Conservation (phyloP, 805 yeast genomes). For the Starmerella vaccinii region DNA sequence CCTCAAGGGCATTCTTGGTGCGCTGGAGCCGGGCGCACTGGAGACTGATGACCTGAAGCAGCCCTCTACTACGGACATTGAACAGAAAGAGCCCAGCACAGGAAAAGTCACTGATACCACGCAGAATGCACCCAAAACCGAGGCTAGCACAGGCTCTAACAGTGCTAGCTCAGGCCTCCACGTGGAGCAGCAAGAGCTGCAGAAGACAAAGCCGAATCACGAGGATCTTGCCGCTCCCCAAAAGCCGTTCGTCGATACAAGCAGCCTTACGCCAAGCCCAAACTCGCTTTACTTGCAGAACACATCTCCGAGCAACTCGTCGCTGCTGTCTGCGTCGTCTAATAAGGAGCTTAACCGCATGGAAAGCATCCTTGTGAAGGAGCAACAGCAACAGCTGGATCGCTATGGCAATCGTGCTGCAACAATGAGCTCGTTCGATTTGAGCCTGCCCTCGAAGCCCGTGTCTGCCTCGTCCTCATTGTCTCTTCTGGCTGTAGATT, state of each 20-base stretch:
- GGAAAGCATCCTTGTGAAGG: conserved; percentile 14
- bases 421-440: conserved; percentile 6
- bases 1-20: conserved; percentile 13
- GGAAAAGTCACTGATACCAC: background rate
- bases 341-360: conserved; percentile 6
- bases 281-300: conserved; percentile 16
- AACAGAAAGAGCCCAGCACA: background rate
- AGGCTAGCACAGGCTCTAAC: background rate
- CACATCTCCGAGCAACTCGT: conserved; percentile 10
- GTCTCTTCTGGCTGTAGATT: background rate
- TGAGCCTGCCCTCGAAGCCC: conserved; percentile 9
- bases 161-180: background rate
- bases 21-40: conserved; percentile 6
- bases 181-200: background rate
- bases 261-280: conserved; percentile 19
- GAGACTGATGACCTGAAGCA: background rate
- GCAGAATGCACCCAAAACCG: background rate
- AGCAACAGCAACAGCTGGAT: conserved; percentile 16
- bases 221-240: background rate
- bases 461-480: conserved; percentile 4
- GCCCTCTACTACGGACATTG: background rate
- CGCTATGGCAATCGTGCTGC: conserved; percentile 16
- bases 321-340: background rate
- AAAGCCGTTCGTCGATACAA: conserved; percentile 2
- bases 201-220: background rate